These are phyloP conservation scores for Saururus chinensis DNA, from an alignment of 164 flowering plant genomes.

Conservation along the genomic window DNA sequence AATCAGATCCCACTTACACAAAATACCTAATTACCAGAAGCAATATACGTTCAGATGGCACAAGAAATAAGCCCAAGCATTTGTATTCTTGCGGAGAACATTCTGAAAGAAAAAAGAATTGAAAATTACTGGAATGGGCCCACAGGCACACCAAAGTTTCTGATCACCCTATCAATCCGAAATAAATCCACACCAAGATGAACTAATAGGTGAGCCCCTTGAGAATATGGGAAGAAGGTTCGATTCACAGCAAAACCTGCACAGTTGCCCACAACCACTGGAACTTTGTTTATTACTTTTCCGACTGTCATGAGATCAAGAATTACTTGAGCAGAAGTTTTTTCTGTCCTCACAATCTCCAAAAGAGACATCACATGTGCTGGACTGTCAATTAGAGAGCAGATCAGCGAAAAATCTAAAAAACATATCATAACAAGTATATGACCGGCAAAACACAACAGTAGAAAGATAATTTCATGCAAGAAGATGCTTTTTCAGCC, in stretches of 20 bases:
- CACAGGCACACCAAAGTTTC: conserved; percentile 79
- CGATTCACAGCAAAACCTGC: conserved; percentile 96
- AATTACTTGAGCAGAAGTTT: conserved; percentile 85
- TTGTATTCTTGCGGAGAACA: background rate
- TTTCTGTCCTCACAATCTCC: conserved; percentile 80
- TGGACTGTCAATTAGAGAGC: conserved; percentile 59
- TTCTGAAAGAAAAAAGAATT: background rate
- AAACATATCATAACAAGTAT: no score
- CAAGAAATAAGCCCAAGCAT: no score
- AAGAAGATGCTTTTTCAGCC: no score
- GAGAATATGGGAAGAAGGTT: conserved; percentile 84
- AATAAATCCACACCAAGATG: conserved; percentile 77
- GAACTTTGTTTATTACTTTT: conserved; percentile 74
- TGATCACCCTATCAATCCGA: conserved; percentile 75
- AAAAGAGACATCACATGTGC: conserved; percentile 96
- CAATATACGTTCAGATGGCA: no score
- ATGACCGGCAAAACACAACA: no score
- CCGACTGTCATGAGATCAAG: conserved; percentile 93
- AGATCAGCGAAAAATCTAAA: background rate
- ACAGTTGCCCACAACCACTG: conserved; percentile 96
- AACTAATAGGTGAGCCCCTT: conserved; percentile 63
- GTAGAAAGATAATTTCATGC: no score
- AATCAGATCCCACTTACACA: background rate
- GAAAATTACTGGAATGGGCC: conserved; percentile 90
- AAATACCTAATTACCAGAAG: background rate